Evolutionary conservation across 2,329 filamentous ascomycete species (phyloP), one percentile per base, ranked within the genome.

Genomic region (Tolypocladium cylindrosporum): DNA sequence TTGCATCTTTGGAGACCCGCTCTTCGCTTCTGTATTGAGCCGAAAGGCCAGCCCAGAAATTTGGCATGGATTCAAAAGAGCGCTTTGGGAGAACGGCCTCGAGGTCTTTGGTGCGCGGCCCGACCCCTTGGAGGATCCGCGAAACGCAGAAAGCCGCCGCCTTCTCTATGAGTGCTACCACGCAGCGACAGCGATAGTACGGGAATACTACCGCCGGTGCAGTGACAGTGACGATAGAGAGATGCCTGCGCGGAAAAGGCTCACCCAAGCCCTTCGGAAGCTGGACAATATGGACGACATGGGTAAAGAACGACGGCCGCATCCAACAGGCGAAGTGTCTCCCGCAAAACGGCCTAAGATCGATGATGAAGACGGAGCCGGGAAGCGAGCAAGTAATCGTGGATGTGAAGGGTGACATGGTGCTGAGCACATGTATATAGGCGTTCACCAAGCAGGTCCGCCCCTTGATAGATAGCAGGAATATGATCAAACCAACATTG

Each of bases 101-200:
- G 16, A 58, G 19, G n/a, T 51, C 31, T 13, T n/a, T 6, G 48
- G 31, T 9, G 31, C 27, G 11, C 16, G 4, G 19, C 8, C 31
- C 61, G 50, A 66, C 48, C 40, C 60, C 77, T 69, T 81, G 51
- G 75, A 80, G 51, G 76, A 78, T 59, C 64, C 66, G 24, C 69
- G 71, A n/a, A 74, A 75, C 58, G 75, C 74, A 0, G 64, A 70
- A n/a, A 68, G 76, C 2, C 75, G 82, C 13, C 64, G 83, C 8
- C 67, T 85, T 2, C 67, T 86, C 3, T 86, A 86, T 68, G 75
- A 79, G 61, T 82, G 79, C 64, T 85, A 83, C 65, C 80, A 84
- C 61, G 77, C 80, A 4, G 71, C 79, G 1, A 75, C 77, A 5
- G 68, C 72, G 43, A 75, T 86, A 6, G 81, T 84, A 2, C 73